Evolutionary conservation across 345 rosid species (phyloP).

Genomic region (Lepidium sativum): DNA sequence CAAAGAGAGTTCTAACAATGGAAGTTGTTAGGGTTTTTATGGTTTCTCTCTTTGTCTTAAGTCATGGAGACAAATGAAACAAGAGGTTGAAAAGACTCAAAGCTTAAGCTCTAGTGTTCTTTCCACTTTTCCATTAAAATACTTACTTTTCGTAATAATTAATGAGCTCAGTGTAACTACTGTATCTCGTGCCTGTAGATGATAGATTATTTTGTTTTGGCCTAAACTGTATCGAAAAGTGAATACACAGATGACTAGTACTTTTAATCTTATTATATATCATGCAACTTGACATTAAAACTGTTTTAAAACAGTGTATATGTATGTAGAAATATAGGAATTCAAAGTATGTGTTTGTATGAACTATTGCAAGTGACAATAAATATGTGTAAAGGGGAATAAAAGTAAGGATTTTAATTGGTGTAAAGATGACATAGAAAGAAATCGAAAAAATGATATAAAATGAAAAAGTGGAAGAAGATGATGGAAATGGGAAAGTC

Average conservation of each 20-base stretch:
- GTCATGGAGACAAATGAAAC: constrained; percentile 23
- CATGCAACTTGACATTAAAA: background rate
- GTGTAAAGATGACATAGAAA: constrained; percentile 29
- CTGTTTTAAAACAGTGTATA: background rate
- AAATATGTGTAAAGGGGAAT: background rate
- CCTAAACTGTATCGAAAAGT: background rate
- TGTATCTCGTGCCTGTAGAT: background rate
- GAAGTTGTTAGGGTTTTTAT: constrained; percentile 16
- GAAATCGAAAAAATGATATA: background rate
- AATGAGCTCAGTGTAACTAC: background rate
- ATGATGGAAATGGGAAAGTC: constrained; percentile 23
- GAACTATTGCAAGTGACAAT: background rate
- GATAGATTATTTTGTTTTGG: background rate
- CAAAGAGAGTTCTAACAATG: constrained; percentile 27
- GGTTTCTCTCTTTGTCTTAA: constrained; percentile 24
- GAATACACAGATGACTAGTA: background rate
- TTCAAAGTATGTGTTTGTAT: background rate
- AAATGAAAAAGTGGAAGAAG: constrained; percentile 10
- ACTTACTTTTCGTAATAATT: background rate
- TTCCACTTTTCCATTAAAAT: constrained; percentile 7
- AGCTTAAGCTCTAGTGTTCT: constrained; percentile 19
- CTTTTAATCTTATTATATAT: too few species aligned
- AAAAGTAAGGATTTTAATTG: constrained; percentile 16
- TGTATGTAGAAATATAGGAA: background rate
- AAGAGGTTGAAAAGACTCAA: constrained; percentile 15